phyloP scores from a whole-genome alignment of 371 early-diverging fungal species.

The Cokeromyces recurvatus region DNA sequence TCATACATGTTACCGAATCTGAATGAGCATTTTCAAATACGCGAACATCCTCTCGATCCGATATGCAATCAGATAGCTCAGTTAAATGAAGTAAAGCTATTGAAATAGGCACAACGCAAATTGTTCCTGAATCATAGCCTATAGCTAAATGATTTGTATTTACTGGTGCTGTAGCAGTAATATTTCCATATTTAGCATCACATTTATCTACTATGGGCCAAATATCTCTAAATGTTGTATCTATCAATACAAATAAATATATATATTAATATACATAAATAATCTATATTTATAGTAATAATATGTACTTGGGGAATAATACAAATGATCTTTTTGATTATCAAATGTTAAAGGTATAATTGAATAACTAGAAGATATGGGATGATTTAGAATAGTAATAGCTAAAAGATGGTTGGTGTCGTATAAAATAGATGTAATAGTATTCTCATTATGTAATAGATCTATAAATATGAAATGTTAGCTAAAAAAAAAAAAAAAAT shows the following conservation, averaged over 20 bases:
- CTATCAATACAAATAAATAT: too few species aligned
- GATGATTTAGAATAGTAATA: slow-evolving; percentile 20
- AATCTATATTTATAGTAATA: too few species aligned
- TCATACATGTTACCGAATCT: slow-evolving; percentile 54
- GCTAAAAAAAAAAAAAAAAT: too few species aligned
- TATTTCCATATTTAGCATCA: slow-evolving; percentile 25
- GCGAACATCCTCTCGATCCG: slow-evolving; percentile 14
- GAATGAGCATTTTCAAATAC: slow-evolving; percentile 45
- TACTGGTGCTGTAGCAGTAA: slow-evolving; percentile 48
- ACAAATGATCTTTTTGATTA: too few species aligned
- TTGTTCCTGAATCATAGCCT: slow-evolving; percentile 53
- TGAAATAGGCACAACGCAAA: slow-evolving; percentile 45
- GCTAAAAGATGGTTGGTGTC: slow-evolving; percentile 6
- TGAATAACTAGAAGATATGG: slow-evolving; percentile 15
- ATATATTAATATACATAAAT: too few species aligned
- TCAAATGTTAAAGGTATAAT: too few species aligned
- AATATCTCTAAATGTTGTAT: slow-evolving; percentile 18
- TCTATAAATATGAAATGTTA: too few species aligned
- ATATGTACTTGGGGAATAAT: not conserved
- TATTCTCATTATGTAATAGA: too few species aligned
- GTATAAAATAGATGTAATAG: slow-evolving; percentile 3
- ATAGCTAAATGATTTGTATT: slow-evolving; percentile 51
- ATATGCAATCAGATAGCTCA: slow-evolving; percentile 21
- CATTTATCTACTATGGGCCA: slow-evolving; percentile 31
- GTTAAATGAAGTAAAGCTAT: slow-evolving; percentile 37